Percentiles rank a stretch among this genome's conserved stretches.
These are phyloP conservation scores for Cystofilobasidium capitatum DNA, from an alignment of 768 basidiomycete species.

Conservation along the genomic window DNA sequence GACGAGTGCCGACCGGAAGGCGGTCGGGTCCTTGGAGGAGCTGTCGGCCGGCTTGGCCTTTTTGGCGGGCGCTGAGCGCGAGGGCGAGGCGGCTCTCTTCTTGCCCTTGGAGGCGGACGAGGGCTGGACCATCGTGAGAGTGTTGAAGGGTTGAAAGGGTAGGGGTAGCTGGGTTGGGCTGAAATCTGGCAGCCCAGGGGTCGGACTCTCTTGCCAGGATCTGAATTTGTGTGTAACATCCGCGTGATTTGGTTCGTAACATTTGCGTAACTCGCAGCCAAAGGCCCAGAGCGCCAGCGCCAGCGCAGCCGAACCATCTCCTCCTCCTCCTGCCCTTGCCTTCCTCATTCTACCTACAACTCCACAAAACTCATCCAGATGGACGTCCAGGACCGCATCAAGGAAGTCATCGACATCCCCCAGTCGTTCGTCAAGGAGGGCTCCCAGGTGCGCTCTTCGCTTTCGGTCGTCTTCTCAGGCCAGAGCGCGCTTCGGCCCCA, in stretches of 20 bases:
- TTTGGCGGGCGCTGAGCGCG: neutral
- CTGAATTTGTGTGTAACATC: neutral
- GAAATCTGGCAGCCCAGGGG: neutral
- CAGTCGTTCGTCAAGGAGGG: slow-evolving; percentile 89
- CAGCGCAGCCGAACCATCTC: neutral
- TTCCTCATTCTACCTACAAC: neutral
- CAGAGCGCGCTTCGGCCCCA: neutral
- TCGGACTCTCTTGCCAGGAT: neutral
- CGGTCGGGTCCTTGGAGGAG: slow-evolving; percentile 26
- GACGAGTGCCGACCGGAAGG: slow-evolving; percentile 36
- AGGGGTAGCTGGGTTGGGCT: neutral
- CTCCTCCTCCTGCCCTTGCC: neutral
- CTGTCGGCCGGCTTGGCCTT: slow-evolving; percentile 8
- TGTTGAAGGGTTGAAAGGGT: neutral
- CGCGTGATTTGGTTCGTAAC: neutral
- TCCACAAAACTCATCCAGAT: neutral
- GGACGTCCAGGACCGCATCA: slow-evolving; percentile 70
- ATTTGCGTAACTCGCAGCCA: neutral
- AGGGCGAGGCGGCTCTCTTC: slow-evolving; percentile 21
- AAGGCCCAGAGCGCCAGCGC: too few species aligned
- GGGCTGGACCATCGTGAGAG: slow-evolving; percentile 1
- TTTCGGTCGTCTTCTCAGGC: neutral
- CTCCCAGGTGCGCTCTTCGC: slow-evolving; percentile 57
- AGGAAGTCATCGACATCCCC: slow-evolving; percentile 81
- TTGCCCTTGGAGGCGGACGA: slow-evolving; percentile 11